Evolutionary conservation across 2,329 filamentous ascomycete species (phyloP).

Genomic region (Penicillium palitans): DNA sequence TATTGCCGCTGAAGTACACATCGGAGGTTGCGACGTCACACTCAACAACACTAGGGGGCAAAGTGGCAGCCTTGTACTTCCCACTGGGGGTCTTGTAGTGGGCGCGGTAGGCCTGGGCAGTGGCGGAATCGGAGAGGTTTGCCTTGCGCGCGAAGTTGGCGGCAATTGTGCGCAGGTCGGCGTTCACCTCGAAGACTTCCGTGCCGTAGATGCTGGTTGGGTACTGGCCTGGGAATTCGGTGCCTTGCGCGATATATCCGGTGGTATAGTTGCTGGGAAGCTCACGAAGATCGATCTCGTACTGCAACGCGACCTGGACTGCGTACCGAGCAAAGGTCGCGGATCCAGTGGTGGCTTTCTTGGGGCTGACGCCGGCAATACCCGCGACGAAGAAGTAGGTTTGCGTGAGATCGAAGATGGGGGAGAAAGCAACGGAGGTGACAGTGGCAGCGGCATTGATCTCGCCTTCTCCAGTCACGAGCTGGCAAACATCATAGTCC

Average conservation of each 20-base stretch:
- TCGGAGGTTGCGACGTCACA: conserved; percentile 71
- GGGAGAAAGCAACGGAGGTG: conserved; percentile 62
- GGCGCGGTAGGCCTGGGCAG: conserved; percentile 55
- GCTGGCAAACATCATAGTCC: conserved; percentile 64
- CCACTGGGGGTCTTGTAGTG: conserved; percentile 46
- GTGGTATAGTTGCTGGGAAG: conserved; percentile 65
- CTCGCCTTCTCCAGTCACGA: conserved; percentile 68
- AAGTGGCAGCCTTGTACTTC: conserved; percentile 45
- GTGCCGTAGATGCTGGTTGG: conserved; percentile 64
- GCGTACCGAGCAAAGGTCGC: conserved; percentile 69
- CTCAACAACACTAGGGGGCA: conserved; percentile 57
- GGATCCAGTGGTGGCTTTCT: conserved; percentile 63
- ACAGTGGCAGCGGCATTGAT: conserved; percentile 73
- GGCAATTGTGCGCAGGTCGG: conserved; percentile 56
- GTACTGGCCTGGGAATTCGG: conserved; percentile 56
- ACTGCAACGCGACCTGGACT: conserved; percentile 73
- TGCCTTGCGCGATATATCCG: conserved; percentile 68
- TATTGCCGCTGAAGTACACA: conserved; percentile 66
- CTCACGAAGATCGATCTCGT: conserved; percentile 71
- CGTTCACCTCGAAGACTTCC: conserved; percentile 68
- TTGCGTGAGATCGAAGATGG: conserved; percentile 61
- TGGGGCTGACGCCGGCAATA: conserved; percentile 73
- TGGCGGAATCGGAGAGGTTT: conserved; percentile 53
- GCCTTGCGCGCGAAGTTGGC: conserved; percentile 54
- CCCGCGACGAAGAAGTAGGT: conserved; percentile 73